Percentiles rank a stretch among this genome's conserved stretches.
phyloP scores from a whole-genome alignment of 2,329 filamentous ascomycete species.

The Neurospora sp. region DNA sequence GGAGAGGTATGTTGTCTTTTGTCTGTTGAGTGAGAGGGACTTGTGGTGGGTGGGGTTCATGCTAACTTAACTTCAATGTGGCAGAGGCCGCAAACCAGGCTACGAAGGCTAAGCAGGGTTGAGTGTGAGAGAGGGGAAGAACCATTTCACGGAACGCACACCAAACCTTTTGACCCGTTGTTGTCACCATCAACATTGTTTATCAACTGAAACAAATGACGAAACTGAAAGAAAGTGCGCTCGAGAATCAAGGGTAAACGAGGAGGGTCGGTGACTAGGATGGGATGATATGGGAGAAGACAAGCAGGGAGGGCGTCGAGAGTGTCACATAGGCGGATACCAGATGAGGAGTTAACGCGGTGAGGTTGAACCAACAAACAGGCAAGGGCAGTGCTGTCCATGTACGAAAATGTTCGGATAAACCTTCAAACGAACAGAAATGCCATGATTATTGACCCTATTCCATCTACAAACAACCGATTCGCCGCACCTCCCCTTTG shows the following conservation, averaged over 20 bases:
- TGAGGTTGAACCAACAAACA: constrained; percentile 2
- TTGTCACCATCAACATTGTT: neutral
- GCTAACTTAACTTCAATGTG: neutral
- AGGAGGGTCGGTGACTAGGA: neutral
- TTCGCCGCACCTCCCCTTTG: neutral
- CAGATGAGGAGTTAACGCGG: neutral
- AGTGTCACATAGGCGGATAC: neutral
- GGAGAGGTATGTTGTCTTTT: constrained; percentile 54
- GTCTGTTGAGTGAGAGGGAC: neutral
- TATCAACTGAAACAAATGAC: neutral
- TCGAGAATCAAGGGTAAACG: neutral
- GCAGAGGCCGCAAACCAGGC: constrained; percentile 49
- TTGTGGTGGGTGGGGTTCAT: neutral
- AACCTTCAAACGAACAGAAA: neutral
- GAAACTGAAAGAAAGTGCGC: neutral
- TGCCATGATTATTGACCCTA: neutral
- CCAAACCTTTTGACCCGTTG: too few relatives aligned
- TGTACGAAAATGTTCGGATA: neutral
- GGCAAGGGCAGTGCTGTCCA: neutral
- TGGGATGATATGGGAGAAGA: neutral
- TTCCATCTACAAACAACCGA: neutral
- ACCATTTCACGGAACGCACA: neutral
- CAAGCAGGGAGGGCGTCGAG: neutral
- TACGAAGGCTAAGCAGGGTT: constrained; percentile 38
- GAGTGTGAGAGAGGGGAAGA: constrained; percentile 19